Base-by-base conservation (phyloP, 2,329 filamentous ascomycete genomes). In the Drechmeria coniospora region DNA sequence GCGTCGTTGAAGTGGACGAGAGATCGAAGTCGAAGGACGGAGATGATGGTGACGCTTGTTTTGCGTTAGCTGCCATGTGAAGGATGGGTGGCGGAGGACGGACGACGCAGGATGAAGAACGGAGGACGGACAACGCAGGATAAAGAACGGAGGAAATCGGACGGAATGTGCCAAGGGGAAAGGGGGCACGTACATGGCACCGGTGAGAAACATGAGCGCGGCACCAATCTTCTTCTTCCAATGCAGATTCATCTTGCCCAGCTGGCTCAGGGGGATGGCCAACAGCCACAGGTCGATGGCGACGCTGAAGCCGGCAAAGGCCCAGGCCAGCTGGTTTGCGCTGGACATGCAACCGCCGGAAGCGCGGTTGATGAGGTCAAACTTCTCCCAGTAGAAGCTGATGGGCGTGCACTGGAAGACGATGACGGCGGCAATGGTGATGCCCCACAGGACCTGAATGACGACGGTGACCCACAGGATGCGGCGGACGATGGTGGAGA, bases 141-240 rank as follows among this genome's bases (percentile, higher is more conserved):
- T n/a, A n/a, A n/a, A n/a, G n/a, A n/a, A n/a, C n/a, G n/a, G n/a
- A n/a, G n/a, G n/a, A n/a, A n/a, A n/a, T n/a, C n/a, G n/a, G n/a
- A n/a, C n/a, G n/a, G n/a, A n/a, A n/a, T n/a, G 20, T 21, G 6
- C 9, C 20, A 21, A 11, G 9, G 6, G 20, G 5, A n/a, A 5
- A n/a, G 5, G 12, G 5, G 12, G 2, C 3, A 37, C 50, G 42
- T 26, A 53, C 49, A 54, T 53, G 2, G 50, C 43, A 17, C 60
- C 59, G 1, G 61, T 47, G 4, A 48, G 43, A 23, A 64, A 61
- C 52, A 63, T 61, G 19, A 56, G 34, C 0, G 43, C 39, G 0
- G 61, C 49, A 4, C 50, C 50, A 11, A 57, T 31, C 38, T 62
- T 63, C 39, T 57, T 58, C 38, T 50, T 53, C 37, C 45, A 51